phyloP scores from a whole-genome alignment of 805 yeast genomes.

The Candida cerambycidarum region DNA sequence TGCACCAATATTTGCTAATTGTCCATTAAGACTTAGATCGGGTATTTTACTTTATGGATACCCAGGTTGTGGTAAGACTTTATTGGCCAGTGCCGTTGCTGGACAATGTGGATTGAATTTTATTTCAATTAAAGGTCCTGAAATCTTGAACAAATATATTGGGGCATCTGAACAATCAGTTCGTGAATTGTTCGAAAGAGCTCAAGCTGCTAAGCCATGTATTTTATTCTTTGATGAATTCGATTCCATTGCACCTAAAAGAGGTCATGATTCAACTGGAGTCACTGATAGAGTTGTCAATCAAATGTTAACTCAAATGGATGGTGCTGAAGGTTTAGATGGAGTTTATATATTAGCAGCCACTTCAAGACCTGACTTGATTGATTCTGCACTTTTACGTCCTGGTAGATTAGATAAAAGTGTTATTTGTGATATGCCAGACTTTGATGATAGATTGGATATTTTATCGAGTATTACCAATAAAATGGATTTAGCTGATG shows the following conservation, averaged over 20 bases:
- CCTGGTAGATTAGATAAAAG: constrained; percentile 96
- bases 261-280: constrained; percentile 98
- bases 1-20: constrained; percentile 88
- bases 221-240: constrained; percentile 92
- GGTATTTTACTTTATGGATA: constrained; percentile 91
- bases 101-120: constrained; percentile 92
- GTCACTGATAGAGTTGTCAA: constrained; percentile 97
- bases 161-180: constrained; percentile 97
- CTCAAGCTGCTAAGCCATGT: constrained; percentile 93
- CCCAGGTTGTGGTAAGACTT: constrained; percentile 97
- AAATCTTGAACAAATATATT: constrained; percentile 88
- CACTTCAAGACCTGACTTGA: constrained; percentile 91
- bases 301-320: constrained; percentile 97
- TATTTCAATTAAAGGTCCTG: constrained; percentile 94
- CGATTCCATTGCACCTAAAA: constrained; percentile 95
- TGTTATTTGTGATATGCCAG: constrained; percentile 87
- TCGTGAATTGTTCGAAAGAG: constrained; percentile 88
- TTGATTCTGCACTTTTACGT: constrained; percentile 89
- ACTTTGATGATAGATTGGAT: constrained; percentile 64
- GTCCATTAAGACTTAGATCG: constrained; percentile 84
- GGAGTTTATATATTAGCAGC: constrained; percentile 97
- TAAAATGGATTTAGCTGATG: constrained; percentile 56
- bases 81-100: constrained; percentile 90
- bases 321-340: constrained; percentile 97
- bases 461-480: constrained; percentile 59